phyloP scores from a whole-genome alignment of 768 basidiomycete species.

The Strobilomyces confusus region DNA sequence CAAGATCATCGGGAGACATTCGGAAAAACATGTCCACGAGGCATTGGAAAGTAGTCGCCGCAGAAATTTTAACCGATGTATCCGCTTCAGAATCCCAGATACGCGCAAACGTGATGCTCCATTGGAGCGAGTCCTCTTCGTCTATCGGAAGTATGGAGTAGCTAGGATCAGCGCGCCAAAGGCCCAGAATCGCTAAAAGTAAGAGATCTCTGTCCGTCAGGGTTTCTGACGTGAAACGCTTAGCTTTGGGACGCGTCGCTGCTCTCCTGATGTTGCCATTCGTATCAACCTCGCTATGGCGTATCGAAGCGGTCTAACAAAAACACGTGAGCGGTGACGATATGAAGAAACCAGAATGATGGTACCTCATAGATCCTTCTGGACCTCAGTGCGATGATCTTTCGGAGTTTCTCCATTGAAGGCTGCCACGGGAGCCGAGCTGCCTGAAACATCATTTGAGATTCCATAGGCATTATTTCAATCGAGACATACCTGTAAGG shows the following conservation, averaged over 20 bases:
- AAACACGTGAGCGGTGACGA: constrained; percentile 9
- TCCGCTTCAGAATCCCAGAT: constrained; percentile 65
- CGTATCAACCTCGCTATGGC: constrained; percentile 59
- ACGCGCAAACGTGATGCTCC: constrained; percentile 45
- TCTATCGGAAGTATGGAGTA: constrained; percentile 52
- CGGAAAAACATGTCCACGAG: constrained; percentile 43
- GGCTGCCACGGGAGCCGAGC: constrained; percentile 53
- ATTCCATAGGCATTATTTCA: background rate
- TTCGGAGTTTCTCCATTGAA: constrained; percentile 46
- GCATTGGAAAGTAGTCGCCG: constrained; percentile 46
- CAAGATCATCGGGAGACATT: constrained; percentile 37
- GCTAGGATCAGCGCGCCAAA: constrained; percentile 57
- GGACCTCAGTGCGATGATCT: constrained; percentile 44
- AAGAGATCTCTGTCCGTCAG: constrained; percentile 68
- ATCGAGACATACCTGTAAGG: constrained; percentile 51
- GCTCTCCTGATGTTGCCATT: constrained; percentile 51
- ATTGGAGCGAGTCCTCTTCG: constrained; percentile 39
- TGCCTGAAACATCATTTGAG: constrained; percentile 37
- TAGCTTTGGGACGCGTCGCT: constrained; percentile 56
- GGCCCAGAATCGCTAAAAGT: constrained; percentile 59
- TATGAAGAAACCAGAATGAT: constrained; percentile 5
- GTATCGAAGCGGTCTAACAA: constrained; percentile 44
- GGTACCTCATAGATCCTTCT: constrained; percentile 55
- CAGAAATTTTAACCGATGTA: constrained; percentile 59
- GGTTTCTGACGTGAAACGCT: constrained; percentile 53